Conservation (phyloP, 2,329 filamentous ascomycete species). For the Pseudogymnoascus sp. region DNA sequence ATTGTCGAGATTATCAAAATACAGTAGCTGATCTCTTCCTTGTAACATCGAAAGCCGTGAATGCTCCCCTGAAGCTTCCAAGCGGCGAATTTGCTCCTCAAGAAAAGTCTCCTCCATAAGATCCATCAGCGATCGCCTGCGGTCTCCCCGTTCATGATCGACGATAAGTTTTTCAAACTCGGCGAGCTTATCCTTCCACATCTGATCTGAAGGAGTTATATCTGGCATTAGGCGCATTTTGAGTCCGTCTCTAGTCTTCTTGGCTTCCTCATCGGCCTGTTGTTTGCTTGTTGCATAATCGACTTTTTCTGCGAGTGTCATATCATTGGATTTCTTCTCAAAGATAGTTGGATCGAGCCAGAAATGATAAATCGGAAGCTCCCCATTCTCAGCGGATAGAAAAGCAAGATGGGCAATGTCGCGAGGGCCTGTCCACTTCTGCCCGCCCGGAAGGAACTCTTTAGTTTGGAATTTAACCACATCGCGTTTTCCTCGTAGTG, state of each 20-base stretch:
- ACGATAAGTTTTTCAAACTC: constrained; percentile 11
- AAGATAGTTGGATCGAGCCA: neutral
- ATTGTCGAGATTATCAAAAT: constrained; percentile 17
- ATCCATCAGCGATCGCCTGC: neutral
- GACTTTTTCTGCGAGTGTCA: neutral
- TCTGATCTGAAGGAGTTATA: constrained; percentile 16
- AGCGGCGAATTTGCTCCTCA: constrained; percentile 6
- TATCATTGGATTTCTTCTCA: neutral
- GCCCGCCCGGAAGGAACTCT: neutral
- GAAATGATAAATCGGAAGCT: neutral
- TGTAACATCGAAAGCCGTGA: constrained; percentile 13
- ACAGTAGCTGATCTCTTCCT: constrained; percentile 11
- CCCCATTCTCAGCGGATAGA: neutral
- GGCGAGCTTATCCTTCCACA: constrained; percentile 11
- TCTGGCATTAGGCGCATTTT: constrained; percentile 9
- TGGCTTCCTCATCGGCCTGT: neutral
- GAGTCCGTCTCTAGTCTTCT: neutral
- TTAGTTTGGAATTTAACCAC: constrained; percentile 6
- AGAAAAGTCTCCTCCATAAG: constrained; percentile 12
- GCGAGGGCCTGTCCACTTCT: neutral
- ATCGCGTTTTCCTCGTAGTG: neutral
- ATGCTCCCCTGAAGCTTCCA: constrained; percentile 15
- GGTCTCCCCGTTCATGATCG: neutral
- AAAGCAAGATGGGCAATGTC: neutral
- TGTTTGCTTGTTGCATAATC: neutral